A percentile compares a stretch with the other conserved stretches of the same genome.
Conservation (phyloP, 2,329 filamentous ascomycete species). For the Alternaria ventricosa region DNA sequence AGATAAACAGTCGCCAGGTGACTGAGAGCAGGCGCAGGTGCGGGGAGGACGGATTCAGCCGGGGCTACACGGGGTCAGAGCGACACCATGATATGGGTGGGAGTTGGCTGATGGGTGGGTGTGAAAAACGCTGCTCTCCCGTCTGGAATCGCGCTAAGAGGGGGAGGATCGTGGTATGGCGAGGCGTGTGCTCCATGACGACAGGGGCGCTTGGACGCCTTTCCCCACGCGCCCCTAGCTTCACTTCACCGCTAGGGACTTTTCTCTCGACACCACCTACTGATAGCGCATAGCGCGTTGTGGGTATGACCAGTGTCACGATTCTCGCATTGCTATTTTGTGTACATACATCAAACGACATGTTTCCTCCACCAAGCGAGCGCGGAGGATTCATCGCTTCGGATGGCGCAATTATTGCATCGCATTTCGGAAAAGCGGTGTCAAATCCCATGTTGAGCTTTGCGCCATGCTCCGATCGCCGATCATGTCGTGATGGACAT, state of each 20-base stretch:
- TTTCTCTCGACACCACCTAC: constrained; percentile 4
- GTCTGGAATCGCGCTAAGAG: constrained; percentile 5
- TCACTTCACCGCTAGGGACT: constrained; percentile 23
- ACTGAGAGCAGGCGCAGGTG: neutral
- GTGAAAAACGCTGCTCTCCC: neutral
- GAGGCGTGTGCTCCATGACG: constrained; percentile 19
- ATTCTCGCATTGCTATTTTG: neutral
- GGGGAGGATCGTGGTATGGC: constrained; percentile 1
- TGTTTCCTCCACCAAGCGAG: neutral
- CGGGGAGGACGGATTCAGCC: neutral
- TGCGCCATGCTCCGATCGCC: constrained; percentile 8
- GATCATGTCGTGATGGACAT: neutral
- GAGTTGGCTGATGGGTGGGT: constrained; percentile 2
- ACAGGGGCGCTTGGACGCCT: constrained; percentile 11
- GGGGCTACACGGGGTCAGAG: constrained; percentile 1
- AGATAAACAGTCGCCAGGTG: neutral
- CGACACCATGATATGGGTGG: neutral
- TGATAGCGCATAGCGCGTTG: constrained; percentile 17
- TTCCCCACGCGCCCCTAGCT: neutral
- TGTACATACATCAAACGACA: neutral
- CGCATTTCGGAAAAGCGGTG: constrained; percentile 13
- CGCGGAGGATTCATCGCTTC: neutral
- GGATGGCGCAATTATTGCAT: neutral
- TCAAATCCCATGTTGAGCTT: constrained; percentile 12
- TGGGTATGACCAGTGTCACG: neutral